Evolutionary conservation across 2,329 filamentous ascomycete genomes (phyloP).

Genomic region (Aspergillus oerlinghausenensis): DNA sequence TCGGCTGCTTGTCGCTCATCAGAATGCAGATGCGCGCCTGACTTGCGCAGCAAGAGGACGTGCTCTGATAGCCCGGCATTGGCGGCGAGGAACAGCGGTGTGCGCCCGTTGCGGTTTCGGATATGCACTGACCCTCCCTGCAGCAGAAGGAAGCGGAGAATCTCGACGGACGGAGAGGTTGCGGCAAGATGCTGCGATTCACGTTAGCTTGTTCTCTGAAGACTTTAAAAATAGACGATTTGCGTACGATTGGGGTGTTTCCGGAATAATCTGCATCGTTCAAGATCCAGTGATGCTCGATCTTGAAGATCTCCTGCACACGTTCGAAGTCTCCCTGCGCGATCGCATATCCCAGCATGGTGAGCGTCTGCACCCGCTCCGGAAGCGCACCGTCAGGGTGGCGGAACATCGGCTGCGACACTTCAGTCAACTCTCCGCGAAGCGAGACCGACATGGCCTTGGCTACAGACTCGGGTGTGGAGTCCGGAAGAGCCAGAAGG

Average conservation of each 20-base stretch:
- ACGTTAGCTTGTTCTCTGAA: neutral
- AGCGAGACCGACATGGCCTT: conserved; percentile 69
- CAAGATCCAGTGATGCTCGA: conserved; percentile 63
- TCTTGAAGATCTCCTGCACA: conserved; percentile 63
- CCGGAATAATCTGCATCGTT: conserved; percentile 76
- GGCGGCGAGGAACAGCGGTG: conserved; percentile 57
- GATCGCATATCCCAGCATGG: conserved; percentile 75
- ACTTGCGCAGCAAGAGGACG: conserved; percentile 50
- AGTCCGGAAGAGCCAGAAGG: conserved; percentile 64
- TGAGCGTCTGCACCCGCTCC: conserved; percentile 61
- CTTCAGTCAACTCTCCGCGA: conserved; percentile 80
- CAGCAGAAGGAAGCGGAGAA: conserved; percentile 52
- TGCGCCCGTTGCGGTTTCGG: conserved; percentile 54
- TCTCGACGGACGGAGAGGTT: conserved; percentile 50
- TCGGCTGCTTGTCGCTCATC: conserved; percentile 52
- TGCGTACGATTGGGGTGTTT: conserved; percentile 57
- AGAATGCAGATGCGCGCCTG: conserved; percentile 56
- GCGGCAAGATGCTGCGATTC: conserved; percentile 52
- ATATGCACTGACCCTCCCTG: conserved; percentile 57
- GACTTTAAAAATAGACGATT: neutral
- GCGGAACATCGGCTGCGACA: conserved; percentile 66
- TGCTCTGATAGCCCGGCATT: conserved; percentile 53
- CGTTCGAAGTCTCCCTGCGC: conserved; percentile 63
- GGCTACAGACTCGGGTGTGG: conserved; percentile 63
- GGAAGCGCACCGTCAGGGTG: conserved; percentile 62